Conservation (phyloP, 768 basidiomycete genomes). For the Lentinus tigrinus region DNA sequence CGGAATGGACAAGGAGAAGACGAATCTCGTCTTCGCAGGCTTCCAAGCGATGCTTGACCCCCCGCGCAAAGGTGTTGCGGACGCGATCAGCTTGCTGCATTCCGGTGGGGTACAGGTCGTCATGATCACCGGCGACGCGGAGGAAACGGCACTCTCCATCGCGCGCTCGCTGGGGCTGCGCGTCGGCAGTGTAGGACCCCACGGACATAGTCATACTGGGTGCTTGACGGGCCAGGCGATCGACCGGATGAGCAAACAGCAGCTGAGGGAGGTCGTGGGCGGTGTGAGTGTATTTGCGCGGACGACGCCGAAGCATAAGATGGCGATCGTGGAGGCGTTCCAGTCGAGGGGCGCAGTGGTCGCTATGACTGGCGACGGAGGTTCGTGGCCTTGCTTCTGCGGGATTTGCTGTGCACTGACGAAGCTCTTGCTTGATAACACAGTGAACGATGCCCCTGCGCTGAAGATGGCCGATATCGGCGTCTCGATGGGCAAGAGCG, state of each 20-base stretch:
- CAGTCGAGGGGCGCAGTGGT: slow-evolving; percentile 88
- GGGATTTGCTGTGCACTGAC: neutral
- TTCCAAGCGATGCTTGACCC: slow-evolving; percentile 97
- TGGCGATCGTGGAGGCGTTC: slow-evolving; percentile 94
- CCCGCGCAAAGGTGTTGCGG: slow-evolving; percentile 89
- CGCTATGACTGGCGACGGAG: slow-evolving; percentile 97
- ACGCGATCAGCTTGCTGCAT: slow-evolving; percentile 80
- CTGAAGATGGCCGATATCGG: slow-evolving; percentile 98
- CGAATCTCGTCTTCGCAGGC: slow-evolving; percentile 82
- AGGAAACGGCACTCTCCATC: slow-evolving; percentile 86
- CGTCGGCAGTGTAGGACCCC: slow-evolving; percentile 48
- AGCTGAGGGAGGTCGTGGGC: slow-evolving; percentile 81
- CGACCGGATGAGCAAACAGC: slow-evolving; percentile 77
- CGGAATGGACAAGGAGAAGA: slow-evolving; percentile 33
- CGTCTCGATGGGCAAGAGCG: slow-evolving; percentile 95
- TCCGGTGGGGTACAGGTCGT: slow-evolving; percentile 91
- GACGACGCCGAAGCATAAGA: slow-evolving; percentile 96
- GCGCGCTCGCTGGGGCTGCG: slow-evolving; percentile 82
- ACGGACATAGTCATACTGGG: slow-evolving; percentile 25
- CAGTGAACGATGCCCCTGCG: slow-evolving; percentile 95
- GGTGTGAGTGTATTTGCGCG: slow-evolving; percentile 88
- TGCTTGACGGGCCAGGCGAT: slow-evolving; percentile 58
- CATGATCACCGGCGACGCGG: slow-evolving; percentile 97
- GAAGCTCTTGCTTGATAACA: neutral
- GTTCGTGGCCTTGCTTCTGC: slow-evolving; percentile 51